These are phyloP conservation scores for Amyloporia xantha DNA, from an alignment of 768 basidiomycete genomes.

Conservation along the genomic window DNA sequence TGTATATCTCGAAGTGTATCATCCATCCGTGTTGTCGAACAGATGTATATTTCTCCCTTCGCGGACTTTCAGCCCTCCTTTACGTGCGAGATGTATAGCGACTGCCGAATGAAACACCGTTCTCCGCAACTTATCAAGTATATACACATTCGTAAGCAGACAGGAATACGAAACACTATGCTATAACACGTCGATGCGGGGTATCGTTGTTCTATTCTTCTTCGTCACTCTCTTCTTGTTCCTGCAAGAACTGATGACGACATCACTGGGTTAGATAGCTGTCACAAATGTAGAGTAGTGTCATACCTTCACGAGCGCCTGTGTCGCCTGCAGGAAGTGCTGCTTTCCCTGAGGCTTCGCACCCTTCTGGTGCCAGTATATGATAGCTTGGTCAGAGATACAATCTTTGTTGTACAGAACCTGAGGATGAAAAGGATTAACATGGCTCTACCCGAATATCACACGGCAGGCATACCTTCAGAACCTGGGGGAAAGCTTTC, in stretches of 20 bases:
- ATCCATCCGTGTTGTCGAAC: too few species aligned
- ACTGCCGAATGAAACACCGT: too few species aligned
- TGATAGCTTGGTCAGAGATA: constrained; percentile 91
- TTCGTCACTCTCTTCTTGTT: constrained; percentile 76
- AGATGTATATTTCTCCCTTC: too few species aligned
- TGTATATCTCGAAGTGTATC: too few species aligned
- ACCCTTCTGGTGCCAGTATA: constrained; percentile 98
- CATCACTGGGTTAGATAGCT: background rate
- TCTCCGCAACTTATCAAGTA: too few species aligned
- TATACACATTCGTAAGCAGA: too few species aligned
- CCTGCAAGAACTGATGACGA: constrained; percentile 70
- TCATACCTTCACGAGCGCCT: constrained; percentile 80
- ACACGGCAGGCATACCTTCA: constrained; percentile 58
- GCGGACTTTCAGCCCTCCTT: too few species aligned
- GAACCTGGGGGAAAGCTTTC: constrained; percentile 90
- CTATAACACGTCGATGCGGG: too few species aligned
- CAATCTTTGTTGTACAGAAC: constrained; percentile 95
- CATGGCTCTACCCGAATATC: background rate
- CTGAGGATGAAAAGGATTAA: constrained; percentile 29
- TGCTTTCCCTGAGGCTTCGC: constrained; percentile 93
- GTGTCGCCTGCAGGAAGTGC: constrained; percentile 87
- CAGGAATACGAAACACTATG: too few species aligned
- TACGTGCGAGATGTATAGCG: too few species aligned
- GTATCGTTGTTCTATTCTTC: constrained; percentile 35
- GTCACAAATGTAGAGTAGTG: background rate